Base-by-base conservation (phyloP, 495 filamentous ascomycete species). In the Penicillium bovifimosum region DNA sequence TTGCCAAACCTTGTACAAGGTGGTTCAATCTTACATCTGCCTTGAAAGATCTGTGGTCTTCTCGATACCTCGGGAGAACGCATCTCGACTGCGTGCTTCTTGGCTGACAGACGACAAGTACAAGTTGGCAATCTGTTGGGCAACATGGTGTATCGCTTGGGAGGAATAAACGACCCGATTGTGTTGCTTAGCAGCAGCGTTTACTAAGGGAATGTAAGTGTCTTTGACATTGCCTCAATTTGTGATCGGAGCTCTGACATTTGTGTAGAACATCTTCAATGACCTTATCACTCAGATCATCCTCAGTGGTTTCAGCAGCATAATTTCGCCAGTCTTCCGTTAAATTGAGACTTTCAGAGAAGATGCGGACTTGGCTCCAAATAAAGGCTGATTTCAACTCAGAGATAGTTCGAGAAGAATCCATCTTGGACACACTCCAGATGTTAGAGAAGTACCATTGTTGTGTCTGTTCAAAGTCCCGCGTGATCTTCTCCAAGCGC, bases 111-210 rank as follows among this genome's bases (percentile, higher is more conserved):
- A 60, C 20, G 69, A 57, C 78, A 82, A 83, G 61, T 92, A 93
- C 45, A 91, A 67, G 45, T 69, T 71, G 58, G 91, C 83, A 38
- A 95, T 84, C 73, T 95, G 88, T 67, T 90, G 86, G 18, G 87
- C 89, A 35, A 95, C 80, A 70, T 91, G 86, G 32, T 88, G 80
- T 50, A 84, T 81, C 0, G 86, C 82, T 58, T 91, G 87, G 0
- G 85, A 80, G 10, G 84, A 80, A 69, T 92, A 91, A 13, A 82
- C 84, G 31, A 84, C 74, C 28, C 81, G 83, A 53, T 79, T 78
- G 65, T 95, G 90, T 53, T 86, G 84, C 47, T 79, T 80, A 33
- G 90, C 71, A 18, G 72, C 69, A 38, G 79, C 71, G 64, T 91
- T 91, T 9, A 90, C 81, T 77, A 68, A 10, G 13, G 35, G 9